These are phyloP conservation scores for Phaeosphaeriaceae sp. DNA, from an alignment of 2,329 filamentous ascomycete genomes.

Conservation along the genomic window DNA sequence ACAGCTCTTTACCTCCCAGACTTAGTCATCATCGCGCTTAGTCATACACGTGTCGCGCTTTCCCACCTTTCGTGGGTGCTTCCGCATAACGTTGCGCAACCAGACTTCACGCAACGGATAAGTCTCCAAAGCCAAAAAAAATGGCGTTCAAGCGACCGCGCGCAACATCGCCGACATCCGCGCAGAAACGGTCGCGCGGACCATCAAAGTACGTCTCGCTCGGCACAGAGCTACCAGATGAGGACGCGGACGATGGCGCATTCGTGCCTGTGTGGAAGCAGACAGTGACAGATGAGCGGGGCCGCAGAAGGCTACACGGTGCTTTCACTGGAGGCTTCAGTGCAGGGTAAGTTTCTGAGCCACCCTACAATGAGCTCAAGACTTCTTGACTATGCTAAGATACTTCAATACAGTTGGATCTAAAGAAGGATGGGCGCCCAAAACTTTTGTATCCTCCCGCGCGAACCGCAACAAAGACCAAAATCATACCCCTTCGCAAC, in stretches of 20 bases:
- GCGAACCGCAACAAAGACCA: conserved; percentile 75
- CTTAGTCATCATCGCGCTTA: neutral
- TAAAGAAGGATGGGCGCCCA: conserved; percentile 96
- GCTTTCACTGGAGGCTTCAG: conserved; percentile 97
- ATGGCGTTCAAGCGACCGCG: conserved; percentile 47
- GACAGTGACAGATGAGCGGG: conserved; percentile 91
- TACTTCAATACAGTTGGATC: conserved; percentile 99
- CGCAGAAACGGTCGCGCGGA: conserved; percentile 76
- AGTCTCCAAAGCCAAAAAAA: neutral
- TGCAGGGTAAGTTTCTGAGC: conserved; percentile 74
- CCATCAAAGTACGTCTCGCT: conserved; percentile 47
- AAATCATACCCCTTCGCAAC: conserved; percentile 62
- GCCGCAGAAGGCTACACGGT: conserved; percentile 88
- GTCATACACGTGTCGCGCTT: conserved; percentile 1
- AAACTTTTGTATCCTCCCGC: conserved; percentile 90
- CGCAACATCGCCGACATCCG: conserved; percentile 31
- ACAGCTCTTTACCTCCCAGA: neutral
- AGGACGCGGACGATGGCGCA: conserved; percentile 84
- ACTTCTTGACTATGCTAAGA: conserved; percentile 59
- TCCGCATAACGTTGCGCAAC: neutral
- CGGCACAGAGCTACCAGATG: conserved; percentile 82
- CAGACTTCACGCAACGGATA: neutral
- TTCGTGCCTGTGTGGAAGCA: conserved; percentile 98
- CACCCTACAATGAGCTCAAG: conserved; percentile 23
- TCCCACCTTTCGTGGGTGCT: neutral